A percentile compares a stretch with the other conserved stretches of the same genome.
These are phyloP conservation scores for Boletellus deceptivus DNA, from an alignment of 1,284 basidiomycete species.

Conservation along the genomic window DNA sequence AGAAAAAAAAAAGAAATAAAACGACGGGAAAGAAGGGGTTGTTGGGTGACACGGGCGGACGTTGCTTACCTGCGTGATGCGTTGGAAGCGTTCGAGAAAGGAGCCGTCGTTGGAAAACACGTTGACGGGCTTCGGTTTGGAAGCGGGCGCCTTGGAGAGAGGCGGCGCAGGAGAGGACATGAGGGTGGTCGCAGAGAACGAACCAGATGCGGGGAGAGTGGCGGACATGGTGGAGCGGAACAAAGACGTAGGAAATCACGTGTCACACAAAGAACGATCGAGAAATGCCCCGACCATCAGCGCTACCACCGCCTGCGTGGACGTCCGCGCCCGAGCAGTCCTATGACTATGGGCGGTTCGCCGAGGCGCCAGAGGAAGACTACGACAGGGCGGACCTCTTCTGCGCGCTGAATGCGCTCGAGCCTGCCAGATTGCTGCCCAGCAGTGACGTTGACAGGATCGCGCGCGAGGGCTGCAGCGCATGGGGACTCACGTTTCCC, in stretches of 20 bases:
- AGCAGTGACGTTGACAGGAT: conserved; percentile 51
- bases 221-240: conserved; percentile 12
- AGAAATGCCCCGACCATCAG: too few relatives aligned
- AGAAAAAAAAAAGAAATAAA: background rate
- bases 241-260: background rate
- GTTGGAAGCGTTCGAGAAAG: conserved; percentile 57
- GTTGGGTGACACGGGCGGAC: background rate
- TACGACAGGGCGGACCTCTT: conserved; percentile 50
- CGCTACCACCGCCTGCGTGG: conserved; percentile 42
- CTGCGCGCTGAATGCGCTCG: conserved; percentile 40
- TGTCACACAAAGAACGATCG: too few relatives aligned
- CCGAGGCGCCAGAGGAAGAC: conserved; percentile 54
- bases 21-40: background rate
- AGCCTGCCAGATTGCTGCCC: conserved; percentile 45
- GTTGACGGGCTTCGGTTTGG: conserved; percentile 48
- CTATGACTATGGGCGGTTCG: conserved; percentile 45
- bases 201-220: conserved; percentile 7
- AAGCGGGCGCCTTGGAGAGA: conserved; percentile 10
- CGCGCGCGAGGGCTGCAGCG: conserved; percentile 41
- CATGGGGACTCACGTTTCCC: conserved; percentile 51
- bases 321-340: conserved; percentile 47
- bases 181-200: background rate
- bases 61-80: conserved; percentile 44
- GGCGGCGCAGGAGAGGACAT: conserved; percentile 19
- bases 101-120: conserved; percentile 61